These are phyloP conservation scores for Leishmania turanica DNA, from an alignment of 208 protist species.

Conservation along the genomic window DNA sequence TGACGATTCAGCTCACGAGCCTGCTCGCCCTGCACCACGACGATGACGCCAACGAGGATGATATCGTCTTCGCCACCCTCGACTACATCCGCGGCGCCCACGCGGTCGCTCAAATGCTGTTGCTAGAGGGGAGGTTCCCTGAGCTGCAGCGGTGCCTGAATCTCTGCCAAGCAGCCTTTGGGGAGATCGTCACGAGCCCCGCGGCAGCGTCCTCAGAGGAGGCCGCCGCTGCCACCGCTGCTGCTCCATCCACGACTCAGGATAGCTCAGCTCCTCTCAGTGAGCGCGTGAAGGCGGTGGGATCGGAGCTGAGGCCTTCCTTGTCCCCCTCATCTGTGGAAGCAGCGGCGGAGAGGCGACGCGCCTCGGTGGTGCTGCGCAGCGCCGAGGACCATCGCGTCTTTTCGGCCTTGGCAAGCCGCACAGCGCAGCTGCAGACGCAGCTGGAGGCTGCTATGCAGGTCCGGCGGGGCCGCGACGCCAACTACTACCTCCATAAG, in stretches of 20 bases:
- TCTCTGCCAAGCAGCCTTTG: slow-evolving; percentile 45
- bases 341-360: not conserved
- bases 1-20: slow-evolving; percentile 45
- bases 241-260: not conserved
- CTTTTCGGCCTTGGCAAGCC: slow-evolving; percentile 52
- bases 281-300: not conserved
- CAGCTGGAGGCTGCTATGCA: slow-evolving; percentile 49
- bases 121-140: slow-evolving; percentile 65
- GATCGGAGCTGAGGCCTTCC: not conserved
- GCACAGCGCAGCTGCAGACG: slow-evolving; percentile 61
- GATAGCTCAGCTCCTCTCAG: not conserved
- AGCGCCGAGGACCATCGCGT: slow-evolving; percentile 50
- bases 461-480: slow-evolving; percentile 38
- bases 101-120: slow-evolving; percentile 46
- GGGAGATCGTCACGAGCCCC: not conserved
- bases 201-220: not conserved
- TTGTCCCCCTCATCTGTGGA: not conserved
- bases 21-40: slow-evolving; percentile 55
- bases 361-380: slow-evolving; percentile 7
- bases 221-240: not conserved
- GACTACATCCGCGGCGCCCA: slow-evolving; percentile 64
- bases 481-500: slow-evolving; percentile 58
- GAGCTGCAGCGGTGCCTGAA: slow-evolving; percentile 78
- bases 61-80: slow-evolving; percentile 72
- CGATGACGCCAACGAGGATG: slow-evolving; percentile 67